These are phyloP conservation scores for Polychytrium aggregatum DNA, from an alignment of 192 early-diverging fungal species.

Conservation along the genomic window DNA sequence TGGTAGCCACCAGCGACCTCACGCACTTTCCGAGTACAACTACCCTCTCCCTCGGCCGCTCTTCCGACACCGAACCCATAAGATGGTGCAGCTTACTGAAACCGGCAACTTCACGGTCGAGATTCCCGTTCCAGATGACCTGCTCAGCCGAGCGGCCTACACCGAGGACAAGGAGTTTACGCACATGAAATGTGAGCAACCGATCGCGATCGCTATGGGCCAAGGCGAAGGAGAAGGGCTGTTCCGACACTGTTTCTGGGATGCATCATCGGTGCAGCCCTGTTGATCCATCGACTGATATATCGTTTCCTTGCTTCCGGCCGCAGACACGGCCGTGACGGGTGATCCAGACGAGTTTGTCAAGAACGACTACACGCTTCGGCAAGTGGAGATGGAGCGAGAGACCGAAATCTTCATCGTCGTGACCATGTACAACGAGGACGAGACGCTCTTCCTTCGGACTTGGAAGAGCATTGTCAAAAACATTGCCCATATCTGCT, in stretches of 20 bases:
- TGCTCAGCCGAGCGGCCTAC: conserved; percentile 16
- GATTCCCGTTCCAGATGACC: conserved; percentile 34
- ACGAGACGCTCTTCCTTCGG: conserved; percentile 75
- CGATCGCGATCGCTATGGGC: no score
- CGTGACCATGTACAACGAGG: conserved; percentile 77
- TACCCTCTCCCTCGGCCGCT: conserved; percentile 3
- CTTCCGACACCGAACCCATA: conserved; percentile 35
- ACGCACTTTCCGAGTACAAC: conserved; percentile 6
- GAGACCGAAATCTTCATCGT: conserved; percentile 82
- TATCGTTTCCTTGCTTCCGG: neutral
- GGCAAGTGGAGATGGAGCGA: conserved; percentile 51
- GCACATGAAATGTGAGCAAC: conserved; percentile 24
- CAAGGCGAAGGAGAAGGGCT: neutral
- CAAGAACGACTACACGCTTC: conserved; percentile 42
- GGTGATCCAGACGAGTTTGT: conserved; percentile 74
- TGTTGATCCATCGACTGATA: neutral
- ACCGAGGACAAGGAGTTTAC: conserved; percentile 25
- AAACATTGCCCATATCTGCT: conserved; percentile 78
- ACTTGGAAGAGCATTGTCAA: conserved; percentile 78
- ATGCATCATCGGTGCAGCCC: neutral
- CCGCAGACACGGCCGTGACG: conserved; percentile 61
- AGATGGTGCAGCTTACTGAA: conserved; percentile 30
- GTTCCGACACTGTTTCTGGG: neutral
- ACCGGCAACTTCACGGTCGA: conserved; percentile 33
- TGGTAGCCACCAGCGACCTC: no score